Percentiles rank a stretch among this genome's conserved stretches.
Conservation (phyloP, 768 basidiomycete species). For the Suillus subluteus region DNA sequence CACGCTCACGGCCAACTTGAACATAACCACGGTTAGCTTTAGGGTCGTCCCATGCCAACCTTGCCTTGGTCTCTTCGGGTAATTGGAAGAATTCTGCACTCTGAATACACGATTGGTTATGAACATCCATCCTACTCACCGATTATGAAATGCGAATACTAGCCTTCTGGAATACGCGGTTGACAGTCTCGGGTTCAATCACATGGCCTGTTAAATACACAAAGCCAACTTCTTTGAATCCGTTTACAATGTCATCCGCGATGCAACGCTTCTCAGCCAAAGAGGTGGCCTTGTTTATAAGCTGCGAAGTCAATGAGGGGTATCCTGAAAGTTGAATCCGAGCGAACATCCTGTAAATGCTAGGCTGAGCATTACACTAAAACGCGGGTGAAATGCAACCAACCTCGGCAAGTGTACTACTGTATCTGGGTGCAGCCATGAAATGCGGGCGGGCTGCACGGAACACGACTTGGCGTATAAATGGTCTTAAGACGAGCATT, state of each 20-base stretch:
- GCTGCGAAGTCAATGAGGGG: constrained; percentile 81
- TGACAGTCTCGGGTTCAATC: constrained; percentile 57
- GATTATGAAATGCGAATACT: neutral
- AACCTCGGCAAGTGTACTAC: constrained; percentile 31
- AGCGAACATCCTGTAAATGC: constrained; percentile 35
- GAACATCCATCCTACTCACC: neutral
- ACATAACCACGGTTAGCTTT: constrained; percentile 88
- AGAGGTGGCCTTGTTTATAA: constrained; percentile 56
- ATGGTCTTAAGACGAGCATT: neutral
- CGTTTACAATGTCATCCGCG: constrained; percentile 70
- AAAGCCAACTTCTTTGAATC: constrained; percentile 82
- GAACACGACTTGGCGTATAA: neutral
- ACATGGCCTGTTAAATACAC: constrained; percentile 80
- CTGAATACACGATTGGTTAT: constrained; percentile 39
- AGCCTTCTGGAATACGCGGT: constrained; percentile 70
- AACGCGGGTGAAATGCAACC: neutral
- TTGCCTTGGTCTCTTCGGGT: constrained; percentile 63
- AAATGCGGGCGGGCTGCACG: neutral
- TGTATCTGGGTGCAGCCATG: neutral
- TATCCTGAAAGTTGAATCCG: constrained; percentile 55
- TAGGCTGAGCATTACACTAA: neutral
- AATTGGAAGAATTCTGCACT: constrained; percentile 78
- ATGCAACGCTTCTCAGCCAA: constrained; percentile 58
- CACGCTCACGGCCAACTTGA: constrained; percentile 77
- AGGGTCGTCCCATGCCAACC: constrained; percentile 76